Evolutionary conservation across 805 yeast species (phyloP).

Genomic region (Teunomyces barrocoloradensis): DNA sequence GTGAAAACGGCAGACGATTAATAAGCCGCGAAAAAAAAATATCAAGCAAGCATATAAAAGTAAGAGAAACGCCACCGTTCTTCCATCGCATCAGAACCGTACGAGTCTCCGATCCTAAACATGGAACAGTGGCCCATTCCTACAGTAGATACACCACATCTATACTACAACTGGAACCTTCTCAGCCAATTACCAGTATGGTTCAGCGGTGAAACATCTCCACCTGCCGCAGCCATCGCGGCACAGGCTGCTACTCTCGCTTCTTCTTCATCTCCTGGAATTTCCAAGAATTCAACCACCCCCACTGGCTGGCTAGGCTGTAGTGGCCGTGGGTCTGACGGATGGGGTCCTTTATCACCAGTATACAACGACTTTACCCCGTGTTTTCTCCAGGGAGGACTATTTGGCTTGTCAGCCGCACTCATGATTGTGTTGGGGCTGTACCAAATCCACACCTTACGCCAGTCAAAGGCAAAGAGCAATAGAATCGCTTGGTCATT

Average conservation of each 20-base stretch:
- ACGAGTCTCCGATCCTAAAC: not conserved
- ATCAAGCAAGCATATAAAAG: not conserved
- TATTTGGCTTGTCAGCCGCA: slow-evolving; percentile 41
- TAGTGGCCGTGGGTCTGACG: slow-evolving; percentile 33
- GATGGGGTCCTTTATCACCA: slow-evolving; percentile 42
- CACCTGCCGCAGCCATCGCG: not conserved
- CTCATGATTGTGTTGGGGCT: slow-evolving; percentile 45
- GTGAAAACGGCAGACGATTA: not conserved
- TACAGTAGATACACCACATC: slow-evolving; percentile 4
- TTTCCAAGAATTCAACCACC: not conserved
- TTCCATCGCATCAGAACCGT: not conserved
- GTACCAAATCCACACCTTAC: slow-evolving; percentile 30
- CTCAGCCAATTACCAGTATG: slow-evolving; percentile 16
- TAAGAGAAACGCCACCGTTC: not conserved
- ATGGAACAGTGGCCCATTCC: slow-evolving; percentile 4
- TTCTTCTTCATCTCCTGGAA: too few species aligned
- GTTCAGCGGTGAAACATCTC: not conserved
- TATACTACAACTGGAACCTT: slow-evolving; percentile 11
- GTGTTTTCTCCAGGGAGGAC: slow-evolving; percentile 55
- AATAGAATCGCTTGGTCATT: slow-evolving; percentile 38
- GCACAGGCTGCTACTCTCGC: not conserved
- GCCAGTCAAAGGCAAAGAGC: slow-evolving; percentile 28
- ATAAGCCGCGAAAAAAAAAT: not conserved
- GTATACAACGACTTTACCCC: slow-evolving; percentile 54
- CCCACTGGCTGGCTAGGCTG: slow-evolving; percentile 27